phyloP scores from a whole-genome alignment of 1,139 yeast species.

The Nakaseomyces glabratus region DNA sequence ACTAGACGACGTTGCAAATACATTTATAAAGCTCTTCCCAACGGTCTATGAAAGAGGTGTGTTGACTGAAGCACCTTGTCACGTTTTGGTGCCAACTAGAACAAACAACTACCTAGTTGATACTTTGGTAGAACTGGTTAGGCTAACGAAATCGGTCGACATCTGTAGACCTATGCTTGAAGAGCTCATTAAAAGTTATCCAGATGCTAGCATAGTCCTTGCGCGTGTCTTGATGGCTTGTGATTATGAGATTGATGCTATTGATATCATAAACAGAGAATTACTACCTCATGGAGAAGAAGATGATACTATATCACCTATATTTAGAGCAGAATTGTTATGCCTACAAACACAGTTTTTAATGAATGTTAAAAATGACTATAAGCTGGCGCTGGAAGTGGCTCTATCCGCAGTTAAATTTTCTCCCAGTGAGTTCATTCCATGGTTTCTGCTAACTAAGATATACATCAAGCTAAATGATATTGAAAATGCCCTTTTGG shows the following conservation, averaged over 20 bases:
- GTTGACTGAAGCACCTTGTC: constrained; percentile 53
- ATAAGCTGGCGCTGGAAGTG: constrained; percentile 66
- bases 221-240: constrained; percentile 46
- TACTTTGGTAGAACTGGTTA: constrained; percentile 62
- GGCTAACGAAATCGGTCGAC: constrained; percentile 60
- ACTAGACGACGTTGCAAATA: constrained; percentile 33
- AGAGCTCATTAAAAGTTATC: constrained; percentile 21
- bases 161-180: constrained; percentile 53
- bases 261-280: constrained; percentile 54
- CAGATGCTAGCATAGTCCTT: constrained; percentile 53
- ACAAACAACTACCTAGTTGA: constrained; percentile 79
- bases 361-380: constrained; percentile 49
- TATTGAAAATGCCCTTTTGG: constrained; percentile 73
- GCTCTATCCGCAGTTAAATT: constrained; percentile 79
- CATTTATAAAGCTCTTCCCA: constrained; percentile 44
- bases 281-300: constrained; percentile 38
- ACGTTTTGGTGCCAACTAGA: constrained; percentile 43
- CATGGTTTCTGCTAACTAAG: constrained; percentile 80
- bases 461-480: constrained; percentile 71
- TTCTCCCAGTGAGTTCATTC: constrained; percentile 82
- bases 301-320: constrained; percentile 29
- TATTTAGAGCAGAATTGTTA: constrained; percentile 27
- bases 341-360: constrained; percentile 66
- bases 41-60: constrained; percentile 61
- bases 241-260: constrained; percentile 75